Evolutionary conservation across 73 alveolate species (phyloP).

Genomic region (Tetrahymena malaccensis): DNA sequence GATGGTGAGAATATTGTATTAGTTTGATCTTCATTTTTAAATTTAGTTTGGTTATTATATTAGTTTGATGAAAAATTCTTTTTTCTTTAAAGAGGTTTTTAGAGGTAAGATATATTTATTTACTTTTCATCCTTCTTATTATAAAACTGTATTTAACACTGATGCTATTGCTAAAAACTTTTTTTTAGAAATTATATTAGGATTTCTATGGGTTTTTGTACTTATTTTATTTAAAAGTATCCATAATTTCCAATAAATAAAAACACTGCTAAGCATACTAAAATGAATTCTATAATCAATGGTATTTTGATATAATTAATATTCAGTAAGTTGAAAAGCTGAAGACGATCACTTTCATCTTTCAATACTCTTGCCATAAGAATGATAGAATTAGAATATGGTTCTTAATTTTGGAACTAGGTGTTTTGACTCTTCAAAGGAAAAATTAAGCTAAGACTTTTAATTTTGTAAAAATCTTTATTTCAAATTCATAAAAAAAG

Average conservation of each 20-base stretch:
- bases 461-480: no score
- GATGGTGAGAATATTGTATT: neutral
- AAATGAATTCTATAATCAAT: neutral
- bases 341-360: neutral
- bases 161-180: neutral
- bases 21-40: neutral
- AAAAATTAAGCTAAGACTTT: neutral
- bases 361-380: neutral
- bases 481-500: no score
- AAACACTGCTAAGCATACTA: neutral
- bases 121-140: neutral
- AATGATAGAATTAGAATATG: neutral
- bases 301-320: neutral
- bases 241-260: neutral
- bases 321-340: neutral
- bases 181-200: no score
- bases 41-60: no score
- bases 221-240: neutral
- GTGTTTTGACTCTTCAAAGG: neutral
- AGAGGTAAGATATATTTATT: neutral
- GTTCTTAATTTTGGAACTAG: neutral
- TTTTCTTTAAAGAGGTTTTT: neutral
- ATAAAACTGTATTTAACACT: neutral
- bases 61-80: no score
- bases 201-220: neutral